Percentiles rank a stretch among this genome's conserved stretches.
Evolutionary conservation across 2,329 filamentous ascomycete species (phyloP).

Genomic region (Teratosphaeria gauchensis): DNA sequence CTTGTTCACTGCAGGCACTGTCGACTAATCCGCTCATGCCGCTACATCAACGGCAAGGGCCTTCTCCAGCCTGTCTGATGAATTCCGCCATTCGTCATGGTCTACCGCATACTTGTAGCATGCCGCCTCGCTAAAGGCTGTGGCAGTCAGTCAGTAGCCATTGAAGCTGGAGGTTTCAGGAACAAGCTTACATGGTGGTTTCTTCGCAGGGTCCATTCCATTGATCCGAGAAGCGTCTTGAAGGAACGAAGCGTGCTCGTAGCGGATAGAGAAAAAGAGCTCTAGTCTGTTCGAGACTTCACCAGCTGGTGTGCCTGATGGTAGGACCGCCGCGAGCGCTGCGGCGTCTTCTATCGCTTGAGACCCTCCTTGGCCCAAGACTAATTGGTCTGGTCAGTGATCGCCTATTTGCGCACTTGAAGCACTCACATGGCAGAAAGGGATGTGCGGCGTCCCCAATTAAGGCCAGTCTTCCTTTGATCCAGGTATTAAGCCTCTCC

Average conservation of each 20-base stretch:
- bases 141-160: not conserved
- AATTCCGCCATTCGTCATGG: slow-evolving; percentile 46
- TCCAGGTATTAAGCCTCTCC: slow-evolving; percentile 48
- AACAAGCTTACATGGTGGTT: not conserved
- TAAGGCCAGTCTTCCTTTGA: slow-evolving; percentile 44
- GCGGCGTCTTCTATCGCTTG: slow-evolving; percentile 60
- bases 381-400: slow-evolving; percentile 32
- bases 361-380: slow-evolving; percentile 47
- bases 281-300: slow-evolving; percentile 48
- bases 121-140: slow-evolving; percentile 18
- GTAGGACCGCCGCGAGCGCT: slow-evolving; percentile 48
- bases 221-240: slow-evolving; percentile 28
- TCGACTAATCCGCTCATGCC: not conserved
- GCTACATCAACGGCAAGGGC: not conserved
- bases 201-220: not conserved
- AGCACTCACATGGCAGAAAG: slow-evolving; percentile 39
- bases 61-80: slow-evolving; percentile 25
- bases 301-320: slow-evolving; percentile 30
- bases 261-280: slow-evolving; percentile 49
- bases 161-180: not conserved
- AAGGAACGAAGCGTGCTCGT: slow-evolving; percentile 47
- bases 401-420: not conserved
- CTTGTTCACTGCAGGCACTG: no score
- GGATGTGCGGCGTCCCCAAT: slow-evolving; percentile 61
- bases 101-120: slow-evolving; percentile 20